Base-by-base conservation (phyloP, 345 rosid genomes). In the Cardamine chenopodiifolia region DNA sequence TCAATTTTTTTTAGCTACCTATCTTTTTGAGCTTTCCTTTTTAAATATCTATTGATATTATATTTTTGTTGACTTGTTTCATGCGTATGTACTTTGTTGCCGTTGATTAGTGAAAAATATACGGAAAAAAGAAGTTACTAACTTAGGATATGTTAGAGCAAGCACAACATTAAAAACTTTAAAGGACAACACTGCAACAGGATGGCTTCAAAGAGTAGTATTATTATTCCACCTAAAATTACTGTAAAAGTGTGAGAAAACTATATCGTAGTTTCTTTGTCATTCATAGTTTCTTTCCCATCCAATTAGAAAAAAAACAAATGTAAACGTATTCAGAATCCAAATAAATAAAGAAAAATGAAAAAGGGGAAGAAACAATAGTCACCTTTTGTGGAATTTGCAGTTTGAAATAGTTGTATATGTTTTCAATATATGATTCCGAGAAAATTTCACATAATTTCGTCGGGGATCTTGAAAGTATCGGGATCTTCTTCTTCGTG, bases 391-490 rank as follows among this genome's bases (percentile, higher is more conserved):
- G 11, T 39, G 3, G 29, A 39, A 34, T 74, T 57, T 68, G 66
- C 56, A 40, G 42, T 75, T 40, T 28, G 28, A 57, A 68, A 54
- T 12, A 28, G 6, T 14, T 48, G 62, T 59, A 60, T 60, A 39
- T 50, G 32, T 34, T 35, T 68, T 14, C 18, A 60, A 39, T 29
- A 29, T 29, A 31, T 39, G 10, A 11, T 40, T 59, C 26, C 28
- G 39, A 58, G 32, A 35, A 49, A 62, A 48, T n/a, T 20, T 75
- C 79, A 75, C 74, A 75, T 53, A 8, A 18, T 7, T 26, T 15
- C 70, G 10, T 63, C 79, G 4, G 79, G 85, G 9, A 83, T 0
- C 52, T 80, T 86, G 83, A 95, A 95, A 62, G 93, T 89, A 66
- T 76, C 81, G 0, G 66, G 68, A 34, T 94, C 97, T 78, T 90